Percentiles rank a stretch among this genome's conserved stretches.
Evolutionary conservation across 345 rosid species (phyloP).

Genomic region (Draba incana): DNA sequence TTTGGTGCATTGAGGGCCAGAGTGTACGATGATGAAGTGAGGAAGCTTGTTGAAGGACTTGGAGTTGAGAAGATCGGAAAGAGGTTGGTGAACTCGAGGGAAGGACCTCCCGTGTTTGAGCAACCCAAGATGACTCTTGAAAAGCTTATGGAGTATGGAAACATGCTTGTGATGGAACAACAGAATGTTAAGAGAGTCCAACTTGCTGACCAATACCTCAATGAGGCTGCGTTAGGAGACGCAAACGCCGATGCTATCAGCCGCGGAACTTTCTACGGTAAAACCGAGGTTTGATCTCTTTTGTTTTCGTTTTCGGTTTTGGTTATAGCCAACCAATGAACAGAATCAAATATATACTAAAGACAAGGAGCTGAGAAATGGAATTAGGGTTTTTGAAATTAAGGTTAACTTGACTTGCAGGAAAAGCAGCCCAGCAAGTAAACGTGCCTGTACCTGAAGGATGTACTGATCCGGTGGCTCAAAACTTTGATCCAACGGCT

Average conservation of each 20-base stretch:
- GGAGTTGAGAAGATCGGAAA: constrained; percentile 73
- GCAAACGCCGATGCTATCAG: constrained; percentile 74
- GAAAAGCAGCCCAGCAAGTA: constrained; percentile 85
- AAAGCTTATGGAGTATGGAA: constrained; percentile 81
- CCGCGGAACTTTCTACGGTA: constrained; percentile 82
- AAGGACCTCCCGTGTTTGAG: constrained; percentile 75
- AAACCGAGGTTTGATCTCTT: constrained; percentile 35
- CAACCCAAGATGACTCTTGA: constrained; percentile 73
- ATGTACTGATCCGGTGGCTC: constrained; percentile 70
- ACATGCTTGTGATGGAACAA: constrained; percentile 88
- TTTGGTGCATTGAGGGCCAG: constrained; percentile 95
- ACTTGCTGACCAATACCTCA: constrained; percentile 84
- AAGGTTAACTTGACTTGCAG: constrained; percentile 47
- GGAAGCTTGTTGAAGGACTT: constrained; percentile 69
- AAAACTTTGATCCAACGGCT: constrained; percentile 86
- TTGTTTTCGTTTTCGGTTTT: not conserved
- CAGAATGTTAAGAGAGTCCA: constrained; percentile 97
- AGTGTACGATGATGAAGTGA: constrained; percentile 96
- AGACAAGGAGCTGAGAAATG: not conserved
- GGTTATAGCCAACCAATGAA: not conserved
- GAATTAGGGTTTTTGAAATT: constrained; percentile 17
- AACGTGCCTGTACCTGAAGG: constrained; percentile 79
- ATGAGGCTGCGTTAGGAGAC: constrained; percentile 86
- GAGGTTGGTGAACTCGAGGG: constrained; percentile 90
- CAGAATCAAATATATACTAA: no score